Evolutionary conservation across 306 rosid genomes (phyloP), one percentile per base, ranked within the genome.

Genomic region (Malus sieversii): DNA sequence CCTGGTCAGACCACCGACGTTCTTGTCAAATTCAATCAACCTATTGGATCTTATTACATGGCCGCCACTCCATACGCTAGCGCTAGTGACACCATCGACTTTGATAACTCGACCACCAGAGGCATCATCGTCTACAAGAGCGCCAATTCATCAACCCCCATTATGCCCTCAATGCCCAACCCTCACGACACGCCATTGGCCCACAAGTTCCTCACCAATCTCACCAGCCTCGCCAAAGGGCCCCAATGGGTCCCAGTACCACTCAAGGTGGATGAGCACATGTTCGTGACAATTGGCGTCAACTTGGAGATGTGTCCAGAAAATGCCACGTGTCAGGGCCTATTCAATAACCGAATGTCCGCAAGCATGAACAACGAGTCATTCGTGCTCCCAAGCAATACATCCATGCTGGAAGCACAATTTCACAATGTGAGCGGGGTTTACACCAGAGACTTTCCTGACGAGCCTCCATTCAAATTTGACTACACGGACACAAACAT

Each of bases 341-440:
- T 62, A 1, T 8, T 73, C 0, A 33, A 40, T 1, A 53, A 74
- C 6, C 70, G 79, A 13, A 3, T 84, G 3, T 85, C 94, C 0
- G 91, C 96, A 1, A 84, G 85, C 85, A 90, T 92, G 94, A 92
- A 87, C 76, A 90, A 92, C 23, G 88, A 87, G 55, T 92, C 97
- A 0, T 92, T 88, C 27, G 78, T 51, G 65, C 23, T 82, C 35
- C 97, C 97, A 1, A 70, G 3, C 46, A 82, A 75, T 1, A 23
- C 33, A 0, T 88, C 93, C 0, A 85, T 92, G 89, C 52, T 92
- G 13, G 75, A 90, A 74, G 96, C 93, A 2, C 83, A 67, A 12
- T 80, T 32, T 51, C 0, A 16, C 3, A 58, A 81, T 2, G 44
- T 27, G 58, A 60, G 44, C 8, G 86, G 87, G 3, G 79, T 88